Percentiles rank a stretch among this genome's conserved stretches.
These are phyloP conservation scores for Eucommia ulmoides DNA, from an alignment of 257 asterid genomes.

Conservation along the genomic window DNA sequence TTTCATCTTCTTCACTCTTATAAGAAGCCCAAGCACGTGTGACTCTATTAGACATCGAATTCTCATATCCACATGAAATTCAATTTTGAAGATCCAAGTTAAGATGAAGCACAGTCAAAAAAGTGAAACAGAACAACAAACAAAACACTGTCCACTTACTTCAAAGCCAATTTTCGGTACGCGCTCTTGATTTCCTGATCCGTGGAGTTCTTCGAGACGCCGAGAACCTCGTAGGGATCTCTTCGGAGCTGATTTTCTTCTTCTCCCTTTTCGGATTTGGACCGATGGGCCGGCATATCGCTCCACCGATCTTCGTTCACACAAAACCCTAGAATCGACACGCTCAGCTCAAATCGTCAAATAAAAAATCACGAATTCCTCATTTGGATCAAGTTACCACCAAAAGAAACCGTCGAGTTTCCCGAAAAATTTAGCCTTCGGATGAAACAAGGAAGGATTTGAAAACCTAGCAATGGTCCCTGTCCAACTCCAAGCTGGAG, in stretches of 20 bases:
- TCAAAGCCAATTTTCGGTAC: slow-evolving; percentile 78
- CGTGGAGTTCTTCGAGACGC: slow-evolving; percentile 60
- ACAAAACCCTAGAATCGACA: background rate
- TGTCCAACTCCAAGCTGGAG: slow-evolving; percentile 1
- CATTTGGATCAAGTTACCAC: background rate
- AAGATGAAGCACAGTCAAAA: too few relatives aligned
- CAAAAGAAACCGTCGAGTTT: background rate
- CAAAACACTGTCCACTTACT: slow-evolving; percentile 32
- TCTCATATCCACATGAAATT: background rate
- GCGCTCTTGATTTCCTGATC: slow-evolving; percentile 96
- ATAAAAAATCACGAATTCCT: slow-evolving; percentile 7
- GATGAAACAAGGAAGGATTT: background rate
- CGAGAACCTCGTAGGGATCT: slow-evolving; percentile 96
- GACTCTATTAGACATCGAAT: background rate
- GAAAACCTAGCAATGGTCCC: background rate
- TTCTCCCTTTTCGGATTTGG: slow-evolving; percentile 59
- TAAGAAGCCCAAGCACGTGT: background rate
- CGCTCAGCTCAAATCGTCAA: slow-evolving; percentile 19
- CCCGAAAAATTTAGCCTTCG: background rate
- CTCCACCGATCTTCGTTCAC: background rate
- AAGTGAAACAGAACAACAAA: background rate
- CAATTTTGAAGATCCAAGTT: too few relatives aligned
- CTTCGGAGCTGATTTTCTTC: slow-evolving; percentile 57
- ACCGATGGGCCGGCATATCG: slow-evolving; percentile 67
- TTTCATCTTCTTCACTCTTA: background rate